Evolutionary conservation across 257 asterid genomes (phyloP), one percentile per base, ranked within the genome.

Genomic region (Scutellaria baicalensis): DNA sequence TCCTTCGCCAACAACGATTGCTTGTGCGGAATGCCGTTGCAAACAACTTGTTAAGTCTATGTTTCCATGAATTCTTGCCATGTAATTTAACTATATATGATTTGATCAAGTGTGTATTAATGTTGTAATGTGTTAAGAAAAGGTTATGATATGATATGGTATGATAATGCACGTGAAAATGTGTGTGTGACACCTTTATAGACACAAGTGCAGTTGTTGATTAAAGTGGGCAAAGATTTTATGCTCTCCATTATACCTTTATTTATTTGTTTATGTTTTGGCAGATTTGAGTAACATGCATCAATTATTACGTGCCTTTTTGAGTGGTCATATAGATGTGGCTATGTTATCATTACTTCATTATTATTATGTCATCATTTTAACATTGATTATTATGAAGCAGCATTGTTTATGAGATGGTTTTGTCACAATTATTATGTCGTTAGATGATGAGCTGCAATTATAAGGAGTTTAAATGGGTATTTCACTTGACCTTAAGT

Each of bases 1-100:
- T 91, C 96, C 1, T 91, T 93, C 66, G 86, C 87, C 73, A 82
- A 91, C 75, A 93, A 93, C 31, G 95, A 87, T 54, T 93, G 98
- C 66, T 66, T 93, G 58, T 93, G 98, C n/a, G 97, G 98, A 21
- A 88, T 82, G 52, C 98, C 98, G 8, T 68, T 83, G 51, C 84
- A 66, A 5, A 87, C 90, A 5, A 87, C 90, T 66, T 88, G 89
- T 73, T 84, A 43, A 9, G 52, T 6, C 14, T 9, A 12, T 16
- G 8, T 14, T 62, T 51, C 14, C 44, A 43, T 20, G 0, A 40
- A 42, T 58, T 49, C 21, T 49, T 45, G 61, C 23, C 23, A 31
- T 75, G 80, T 61, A 59, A 64, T 42, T 66, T 31, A 18, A 16
- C 4, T 69, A 57, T 40, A 17, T 16, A 10, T 42, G 16, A 63